phyloP scores from a whole-genome alignment of 2,329 filamentous ascomycete genomes.

The Arthrinium puccinioides region DNA sequence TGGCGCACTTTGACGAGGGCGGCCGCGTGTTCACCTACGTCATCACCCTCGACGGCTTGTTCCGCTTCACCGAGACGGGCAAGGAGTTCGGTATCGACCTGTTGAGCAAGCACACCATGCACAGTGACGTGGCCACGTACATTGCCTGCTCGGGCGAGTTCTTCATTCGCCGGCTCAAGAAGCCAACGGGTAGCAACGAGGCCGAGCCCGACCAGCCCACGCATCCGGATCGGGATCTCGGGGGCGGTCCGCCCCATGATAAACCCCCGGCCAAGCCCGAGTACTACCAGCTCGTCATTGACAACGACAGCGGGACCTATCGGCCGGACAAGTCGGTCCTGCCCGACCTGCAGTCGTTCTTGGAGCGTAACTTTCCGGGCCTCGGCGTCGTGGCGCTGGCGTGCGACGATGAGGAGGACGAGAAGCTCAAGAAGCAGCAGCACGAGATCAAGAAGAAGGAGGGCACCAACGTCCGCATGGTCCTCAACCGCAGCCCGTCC shows the following conservation, averaged over 20 bases:
- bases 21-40: constrained; percentile 88
- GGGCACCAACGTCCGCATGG: constrained; percentile 43
- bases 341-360: constrained; percentile 61
- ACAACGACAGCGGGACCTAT: constrained; percentile 94
- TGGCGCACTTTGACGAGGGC: constrained; percentile 80
- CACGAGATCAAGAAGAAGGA: constrained; percentile 63
- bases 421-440: constrained; percentile 70
- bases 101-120: constrained; percentile 93
- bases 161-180: constrained; percentile 66
- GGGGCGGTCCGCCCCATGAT: constrained; percentile 36
- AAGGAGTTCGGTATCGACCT: constrained; percentile 94
- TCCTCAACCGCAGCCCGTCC: constrained; percentile 48
- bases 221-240: constrained; percentile 40
- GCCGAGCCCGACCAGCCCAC: constrained; percentile 36
- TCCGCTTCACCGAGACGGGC: constrained; percentile 91
- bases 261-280: constrained; percentile 38
- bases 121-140: constrained; percentile 85
- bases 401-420: constrained; percentile 71
- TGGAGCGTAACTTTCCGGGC: constrained; percentile 68
- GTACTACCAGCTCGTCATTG: constrained; percentile 81
- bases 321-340: constrained; percentile 74
- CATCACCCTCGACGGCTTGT: constrained; percentile 75
- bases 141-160: constrained; percentile 93
- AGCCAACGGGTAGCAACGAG: constrained; percentile 35
- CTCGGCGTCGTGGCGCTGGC: constrained; percentile 68